Conservation (phyloP, 306 rosid genomes). For the Trifolium repens region DNA sequence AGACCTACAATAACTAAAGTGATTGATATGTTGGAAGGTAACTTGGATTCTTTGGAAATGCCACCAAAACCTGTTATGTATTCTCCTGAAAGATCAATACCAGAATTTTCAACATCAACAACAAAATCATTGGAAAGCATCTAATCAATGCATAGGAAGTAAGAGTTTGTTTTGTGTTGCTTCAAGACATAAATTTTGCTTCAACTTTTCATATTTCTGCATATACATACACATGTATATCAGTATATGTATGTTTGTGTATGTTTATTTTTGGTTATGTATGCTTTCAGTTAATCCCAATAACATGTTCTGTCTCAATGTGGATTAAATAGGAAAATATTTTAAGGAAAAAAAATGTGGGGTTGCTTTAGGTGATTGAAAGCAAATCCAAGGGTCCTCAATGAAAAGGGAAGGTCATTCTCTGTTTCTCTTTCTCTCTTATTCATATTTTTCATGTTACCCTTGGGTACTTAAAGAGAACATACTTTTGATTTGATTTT, state of each 20-base stretch:
- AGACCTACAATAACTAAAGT: slow-evolving; percentile 58
- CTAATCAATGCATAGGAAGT: neutral
- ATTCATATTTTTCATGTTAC: too few species aligned
- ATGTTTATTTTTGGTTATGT: neutral
- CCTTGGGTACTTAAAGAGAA: too few species aligned
- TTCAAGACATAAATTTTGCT: slow-evolving; percentile 17
- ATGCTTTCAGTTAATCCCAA: neutral
- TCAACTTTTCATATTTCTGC: slow-evolving; percentile 3
- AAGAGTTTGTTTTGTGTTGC: slow-evolving; percentile 4
- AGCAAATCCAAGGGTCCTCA: too few species aligned
- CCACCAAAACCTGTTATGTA: slow-evolving; percentile 60
- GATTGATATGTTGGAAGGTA: slow-evolving; percentile 60
- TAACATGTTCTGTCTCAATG: neutral
- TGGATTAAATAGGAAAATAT: too few species aligned
- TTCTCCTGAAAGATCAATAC: slow-evolving; percentile 46
- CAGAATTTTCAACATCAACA: slow-evolving; percentile 39
- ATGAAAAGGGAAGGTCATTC: too few species aligned
- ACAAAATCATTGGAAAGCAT: slow-evolving; percentile 6
- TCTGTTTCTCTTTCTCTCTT: too few species aligned
- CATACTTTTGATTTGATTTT: too few species aligned
- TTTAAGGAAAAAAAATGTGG: too few species aligned
- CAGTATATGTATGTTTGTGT: neutral
- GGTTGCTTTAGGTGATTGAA: neutral
- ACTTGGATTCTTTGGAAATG: slow-evolving; percentile 47
- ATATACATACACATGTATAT: neutral